Evolutionary conservation across 2,329 filamentous ascomycete species (phyloP).

Genomic region (Taxawa tesnikishii): DNA sequence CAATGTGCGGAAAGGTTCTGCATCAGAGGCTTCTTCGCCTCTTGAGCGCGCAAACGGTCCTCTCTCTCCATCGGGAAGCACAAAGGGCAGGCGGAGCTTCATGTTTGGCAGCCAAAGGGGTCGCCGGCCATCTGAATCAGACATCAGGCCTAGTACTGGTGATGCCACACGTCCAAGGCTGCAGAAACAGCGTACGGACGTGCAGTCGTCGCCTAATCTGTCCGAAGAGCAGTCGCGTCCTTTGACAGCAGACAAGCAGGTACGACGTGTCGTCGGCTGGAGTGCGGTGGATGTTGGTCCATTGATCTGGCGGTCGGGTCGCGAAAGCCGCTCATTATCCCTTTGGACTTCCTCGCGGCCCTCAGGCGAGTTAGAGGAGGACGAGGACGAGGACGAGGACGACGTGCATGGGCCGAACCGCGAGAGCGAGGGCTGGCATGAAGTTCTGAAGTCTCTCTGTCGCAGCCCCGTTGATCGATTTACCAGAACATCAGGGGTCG

Average conservation of each 20-base stretch:
- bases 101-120: constrained; percentile 56
- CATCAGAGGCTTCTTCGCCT: not conserved
- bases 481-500: constrained; percentile 12
- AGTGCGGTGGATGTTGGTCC: constrained; percentile 66
- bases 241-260: constrained; percentile 25
- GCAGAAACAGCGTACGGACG: constrained; percentile 5
- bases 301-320: constrained; percentile 45
- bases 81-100: constrained; percentile 31
- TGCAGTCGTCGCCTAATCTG: not conserved
- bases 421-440: constrained; percentile 56
- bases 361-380: constrained; percentile 4
- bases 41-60: not conserved
- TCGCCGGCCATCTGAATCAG: constrained; percentile 21
- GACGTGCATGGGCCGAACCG: constrained; percentile 32
- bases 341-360: constrained; percentile 8
- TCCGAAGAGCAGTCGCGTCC: constrained; percentile 2
- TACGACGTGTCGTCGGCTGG: constrained; percentile 61
- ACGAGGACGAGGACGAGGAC: not conserved
- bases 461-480: constrained; percentile 63
- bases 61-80: constrained; percentile 9
- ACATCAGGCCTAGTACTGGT: constrained; percentile 2
- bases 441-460: constrained; percentile 60
- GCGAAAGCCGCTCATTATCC: constrained; percentile 4
- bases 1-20: not conserved
- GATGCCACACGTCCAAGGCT: constrained; percentile 5